phyloP scores from a whole-genome alignment of 306 rosid species.

The Senna siamea region DNA sequence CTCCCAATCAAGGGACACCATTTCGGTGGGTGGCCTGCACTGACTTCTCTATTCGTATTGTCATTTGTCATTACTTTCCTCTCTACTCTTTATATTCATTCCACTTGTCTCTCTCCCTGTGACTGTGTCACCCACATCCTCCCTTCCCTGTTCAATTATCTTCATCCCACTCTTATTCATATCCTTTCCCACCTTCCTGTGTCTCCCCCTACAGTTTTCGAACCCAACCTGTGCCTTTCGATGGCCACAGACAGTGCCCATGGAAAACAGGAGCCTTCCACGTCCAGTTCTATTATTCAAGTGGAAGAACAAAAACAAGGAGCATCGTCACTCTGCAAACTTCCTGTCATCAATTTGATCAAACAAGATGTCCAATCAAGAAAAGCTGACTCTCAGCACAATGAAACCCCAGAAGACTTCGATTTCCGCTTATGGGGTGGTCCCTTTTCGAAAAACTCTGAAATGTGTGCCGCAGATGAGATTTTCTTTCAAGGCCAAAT shows the following conservation, averaged over 20 bases:
- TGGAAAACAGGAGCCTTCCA: conserved; percentile 22
- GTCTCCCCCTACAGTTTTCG: conserved; percentile 4
- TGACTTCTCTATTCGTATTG: neutral
- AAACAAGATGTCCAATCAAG: conserved; percentile 30
- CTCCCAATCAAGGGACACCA: conserved; percentile 47
- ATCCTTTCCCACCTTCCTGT: conserved; percentile 17
- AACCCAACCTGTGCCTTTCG: neutral
- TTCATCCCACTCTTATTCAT: conserved; percentile 19
- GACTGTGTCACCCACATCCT: conserved; percentile 26
- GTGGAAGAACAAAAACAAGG: conserved; percentile 46
- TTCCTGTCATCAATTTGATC: too few species aligned
- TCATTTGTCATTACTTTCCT: conserved; percentile 34
- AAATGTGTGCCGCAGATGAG: conserved; percentile 82
- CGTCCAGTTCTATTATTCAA: neutral
- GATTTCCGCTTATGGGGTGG: conserved; percentile 54
- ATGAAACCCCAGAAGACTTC: conserved; percentile 56
- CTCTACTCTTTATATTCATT: conserved; percentile 47
- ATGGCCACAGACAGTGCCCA: conserved; percentile 44
- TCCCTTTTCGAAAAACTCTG: conserved; percentile 33
- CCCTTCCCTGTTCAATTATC: conserved; percentile 18
- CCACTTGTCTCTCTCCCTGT: conserved; percentile 39
- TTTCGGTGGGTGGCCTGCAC: conserved; percentile 38
- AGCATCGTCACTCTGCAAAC: too few species aligned
- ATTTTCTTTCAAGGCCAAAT: conserved; percentile 71
- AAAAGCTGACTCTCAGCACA: conserved; percentile 9